Conservation (phyloP, 148 eudicot species). For the Rhododendron simsii region DNA sequence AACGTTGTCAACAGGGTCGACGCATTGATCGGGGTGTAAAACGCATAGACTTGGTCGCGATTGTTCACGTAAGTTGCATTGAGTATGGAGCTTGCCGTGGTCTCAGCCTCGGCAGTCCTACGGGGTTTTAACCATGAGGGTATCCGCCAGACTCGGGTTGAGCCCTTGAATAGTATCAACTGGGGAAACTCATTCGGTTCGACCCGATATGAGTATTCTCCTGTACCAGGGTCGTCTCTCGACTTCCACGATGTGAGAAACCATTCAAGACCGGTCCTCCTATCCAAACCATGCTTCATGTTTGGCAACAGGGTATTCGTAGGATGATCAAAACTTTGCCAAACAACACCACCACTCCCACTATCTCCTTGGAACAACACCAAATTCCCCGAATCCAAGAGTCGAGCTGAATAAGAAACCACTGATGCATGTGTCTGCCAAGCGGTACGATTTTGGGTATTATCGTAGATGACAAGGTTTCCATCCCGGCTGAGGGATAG, state of each 20-base stretch:
- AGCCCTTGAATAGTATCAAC: neutral
- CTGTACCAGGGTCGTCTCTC: neutral
- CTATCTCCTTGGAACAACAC: neutral
- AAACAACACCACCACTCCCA: neutral
- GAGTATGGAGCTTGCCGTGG: neutral
- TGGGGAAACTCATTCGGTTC: neutral
- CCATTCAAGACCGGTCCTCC: too few species aligned
- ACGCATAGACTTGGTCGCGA: neutral
- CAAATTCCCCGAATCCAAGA: slow-evolving; percentile 4
- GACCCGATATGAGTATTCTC: neutral
- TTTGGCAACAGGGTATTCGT: too few species aligned
- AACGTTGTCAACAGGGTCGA: neutral
- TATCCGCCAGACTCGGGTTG: neutral
- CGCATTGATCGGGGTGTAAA: neutral
- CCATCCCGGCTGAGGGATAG: slow-evolving; percentile 14
- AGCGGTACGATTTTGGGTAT: neutral
- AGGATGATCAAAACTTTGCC: slow-evolving; percentile 1
- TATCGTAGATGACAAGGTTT: neutral
- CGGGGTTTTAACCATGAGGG: neutral
- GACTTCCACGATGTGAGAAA: neutral
- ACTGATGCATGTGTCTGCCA: neutral
- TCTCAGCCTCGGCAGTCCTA: too few species aligned
- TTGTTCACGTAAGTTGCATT: neutral
- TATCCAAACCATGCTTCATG: too few species aligned
- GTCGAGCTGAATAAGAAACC: neutral